Evolutionary conservation across 1,284 basidiomycete species (phyloP).

Genomic region (Pterulicium gracile): DNA sequence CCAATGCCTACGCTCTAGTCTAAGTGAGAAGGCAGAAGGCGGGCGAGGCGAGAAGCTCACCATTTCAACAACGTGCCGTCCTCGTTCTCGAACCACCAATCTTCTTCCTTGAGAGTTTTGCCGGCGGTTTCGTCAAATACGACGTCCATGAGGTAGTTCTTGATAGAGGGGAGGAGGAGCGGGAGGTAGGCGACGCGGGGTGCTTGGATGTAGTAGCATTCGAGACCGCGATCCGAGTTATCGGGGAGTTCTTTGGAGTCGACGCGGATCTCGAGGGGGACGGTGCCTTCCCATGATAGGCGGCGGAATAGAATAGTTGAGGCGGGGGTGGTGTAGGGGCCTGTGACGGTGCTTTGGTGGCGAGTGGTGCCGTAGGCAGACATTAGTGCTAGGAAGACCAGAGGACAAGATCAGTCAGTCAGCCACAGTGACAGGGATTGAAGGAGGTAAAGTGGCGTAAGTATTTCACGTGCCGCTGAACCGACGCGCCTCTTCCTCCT

Average conservation of each 20-base stretch:
- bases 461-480: no score
- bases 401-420: no score
- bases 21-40: not conserved
- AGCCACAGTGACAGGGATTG: no score
- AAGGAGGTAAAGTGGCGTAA: no score
- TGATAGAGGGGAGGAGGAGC: slow-evolving; percentile 78
- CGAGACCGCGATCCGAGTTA: slow-evolving; percentile 76
- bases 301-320: slow-evolving; percentile 67
- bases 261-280: slow-evolving; percentile 76
- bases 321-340: slow-evolving; percentile 37
- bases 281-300: slow-evolving; percentile 77
- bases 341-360: slow-evolving; percentile 28
- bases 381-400: slow-evolving; percentile 26
- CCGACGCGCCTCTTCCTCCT: no score
- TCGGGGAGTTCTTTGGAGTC: slow-evolving; percentile 79
- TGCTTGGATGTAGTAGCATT: slow-evolving; percentile 79
- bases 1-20: slow-evolving; percentile 75
- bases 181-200: slow-evolving; percentile 87
- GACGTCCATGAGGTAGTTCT: slow-evolving; percentile 78
- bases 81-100: slow-evolving; percentile 92
- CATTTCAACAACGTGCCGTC: slow-evolving; percentile 70
- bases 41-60: slow-evolving; percentile 33
- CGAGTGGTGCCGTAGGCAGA: slow-evolving; percentile 48
- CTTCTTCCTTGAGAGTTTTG: slow-evolving; percentile 65
- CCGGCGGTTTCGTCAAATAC: slow-evolving; percentile 78